Evolutionary conservation across 2,329 filamentous ascomycete genomes (phyloP), one percentile per base, ranked within the genome.

Genomic region (Botrytis tulipae): DNA sequence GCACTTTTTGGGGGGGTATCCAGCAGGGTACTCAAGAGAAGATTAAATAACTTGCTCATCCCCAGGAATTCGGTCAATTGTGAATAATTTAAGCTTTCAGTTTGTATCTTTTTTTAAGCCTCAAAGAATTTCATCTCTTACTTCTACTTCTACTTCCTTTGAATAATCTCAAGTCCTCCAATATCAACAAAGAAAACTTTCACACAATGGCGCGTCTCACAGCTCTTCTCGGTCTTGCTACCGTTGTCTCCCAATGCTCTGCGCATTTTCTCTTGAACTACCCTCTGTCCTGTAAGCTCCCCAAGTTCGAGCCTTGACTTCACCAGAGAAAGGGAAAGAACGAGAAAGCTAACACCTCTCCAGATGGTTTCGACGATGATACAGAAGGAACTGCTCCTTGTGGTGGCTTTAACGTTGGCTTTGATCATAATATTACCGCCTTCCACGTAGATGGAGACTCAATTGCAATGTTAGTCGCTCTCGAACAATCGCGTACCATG

Each of bases 361-460:
- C 7, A 73, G 71, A 88, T 73, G 87, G 86, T 60, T 84, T 85
- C 75, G 81, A 86, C 74, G 86, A 87, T 65, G 83, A 85, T 51
- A 80, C 83, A 44, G 83, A 87, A 74, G 80, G 73, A 77, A 81
- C 80, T 8, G 82, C 78, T 0, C 89, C 88, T 40, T 91, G 89
- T 80, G 89, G 89, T 75, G 86, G 87, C 76, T 85, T 85, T 79
- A 82, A 82, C 0, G 82, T 86, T 46, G 82, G 86, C 75, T 84
- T 87, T 71, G 65, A 77, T 71, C 82, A 82, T 76, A 86, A 89
- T 76, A 82, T 85, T 73, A 82, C 90, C 48, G 83, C 88, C 76
- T 90, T 90, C 81, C 85, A 89, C 78, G 86, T 90, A 74, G 87
- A 82, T 76, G 88, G 88, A 76, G 86, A 90, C 77, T 82, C 85